Conservation (phyloP, 2,329 filamentous ascomycete genomes). For the Cytospora chrysosperma region DNA sequence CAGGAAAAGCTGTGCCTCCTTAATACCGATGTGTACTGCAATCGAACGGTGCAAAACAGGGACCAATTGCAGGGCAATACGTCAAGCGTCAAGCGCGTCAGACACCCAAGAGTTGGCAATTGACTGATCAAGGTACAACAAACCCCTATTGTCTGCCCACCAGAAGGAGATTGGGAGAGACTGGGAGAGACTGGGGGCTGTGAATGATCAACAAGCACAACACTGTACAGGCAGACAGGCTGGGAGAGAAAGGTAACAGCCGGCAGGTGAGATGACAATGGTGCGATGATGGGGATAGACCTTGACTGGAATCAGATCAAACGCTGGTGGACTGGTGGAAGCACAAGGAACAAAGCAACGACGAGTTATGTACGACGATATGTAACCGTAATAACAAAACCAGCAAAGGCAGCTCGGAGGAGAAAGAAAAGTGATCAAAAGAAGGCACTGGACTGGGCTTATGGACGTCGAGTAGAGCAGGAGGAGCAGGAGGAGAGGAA, state of each 20-base stretch:
- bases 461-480: not conserved
- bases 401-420: not conserved
- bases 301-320: not conserved
- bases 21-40: not conserved
- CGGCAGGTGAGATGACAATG: conserved; percentile 8
- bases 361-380: too few species aligned
- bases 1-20: not conserved
- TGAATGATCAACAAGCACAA: conserved; percentile 6
- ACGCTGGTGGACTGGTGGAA: not conserved
- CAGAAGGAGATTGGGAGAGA: conserved; percentile 13
- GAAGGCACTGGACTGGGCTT: not conserved
- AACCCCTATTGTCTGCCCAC: conserved; percentile 5
- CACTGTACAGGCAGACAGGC: conserved; percentile 7
- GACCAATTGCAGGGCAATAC: not conserved
- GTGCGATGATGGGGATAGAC: not conserved
- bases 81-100: conserved; percentile 10
- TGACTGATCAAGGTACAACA: conserved; percentile 4
- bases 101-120: not conserved
- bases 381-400: not conserved
- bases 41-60: not conserved
- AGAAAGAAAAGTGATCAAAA: too few species aligned
- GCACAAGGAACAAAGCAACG: not conserved
- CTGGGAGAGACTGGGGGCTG: conserved; percentile 1
- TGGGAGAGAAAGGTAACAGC: not conserved
- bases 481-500: conserved; percentile 2